These are phyloP conservation scores for Microdochium nivale DNA, from an alignment of 2,329 filamentous ascomycete species.

Conservation along the genomic window DNA sequence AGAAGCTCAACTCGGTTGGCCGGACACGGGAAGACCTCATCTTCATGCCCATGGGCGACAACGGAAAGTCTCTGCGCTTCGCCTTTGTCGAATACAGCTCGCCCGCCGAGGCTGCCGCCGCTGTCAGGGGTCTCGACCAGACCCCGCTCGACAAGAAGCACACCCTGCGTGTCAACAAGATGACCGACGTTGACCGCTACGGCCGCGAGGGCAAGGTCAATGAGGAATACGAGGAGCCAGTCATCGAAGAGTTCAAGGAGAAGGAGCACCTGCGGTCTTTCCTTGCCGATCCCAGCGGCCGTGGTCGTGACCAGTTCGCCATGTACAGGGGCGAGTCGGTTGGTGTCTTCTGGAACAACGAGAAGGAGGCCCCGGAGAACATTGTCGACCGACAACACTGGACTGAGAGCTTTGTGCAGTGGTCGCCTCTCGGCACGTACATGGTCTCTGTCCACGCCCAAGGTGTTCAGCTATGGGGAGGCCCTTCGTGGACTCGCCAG, in stretches of 20 bases:
- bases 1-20: constrained; percentile 83
- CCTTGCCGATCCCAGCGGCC: constrained; percentile 70
- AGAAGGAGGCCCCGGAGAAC: constrained; percentile 79
- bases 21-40: constrained; percentile 79
- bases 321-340: constrained; percentile 91
- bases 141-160: constrained; percentile 94
- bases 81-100: constrained; percentile 96
- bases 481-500: constrained; percentile 78
- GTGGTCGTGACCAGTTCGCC: constrained; percentile 89
- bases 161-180: constrained; percentile 91
- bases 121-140: constrained; percentile 79
- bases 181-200: constrained; percentile 95
- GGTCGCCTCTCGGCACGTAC: constrained; percentile 92
- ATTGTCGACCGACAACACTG: constrained; percentile 90
- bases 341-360: constrained; percentile 97
- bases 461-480: constrained; percentile 96
- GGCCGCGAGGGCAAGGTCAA: constrained; percentile 89
- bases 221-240: constrained; percentile 77
- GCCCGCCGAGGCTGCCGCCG: constrained; percentile 78
- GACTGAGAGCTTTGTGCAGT: constrained; percentile 97
- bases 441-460: constrained; percentile 92
- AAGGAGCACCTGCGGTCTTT: constrained; percentile 94
- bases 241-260: constrained; percentile 77
- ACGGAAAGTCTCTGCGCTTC: constrained; percentile 85
- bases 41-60: constrained; percentile 87